Conservation (phyloP, 2,329 filamentous ascomycete genomes). For the Sclerotinia sclerotiorum region DNA sequence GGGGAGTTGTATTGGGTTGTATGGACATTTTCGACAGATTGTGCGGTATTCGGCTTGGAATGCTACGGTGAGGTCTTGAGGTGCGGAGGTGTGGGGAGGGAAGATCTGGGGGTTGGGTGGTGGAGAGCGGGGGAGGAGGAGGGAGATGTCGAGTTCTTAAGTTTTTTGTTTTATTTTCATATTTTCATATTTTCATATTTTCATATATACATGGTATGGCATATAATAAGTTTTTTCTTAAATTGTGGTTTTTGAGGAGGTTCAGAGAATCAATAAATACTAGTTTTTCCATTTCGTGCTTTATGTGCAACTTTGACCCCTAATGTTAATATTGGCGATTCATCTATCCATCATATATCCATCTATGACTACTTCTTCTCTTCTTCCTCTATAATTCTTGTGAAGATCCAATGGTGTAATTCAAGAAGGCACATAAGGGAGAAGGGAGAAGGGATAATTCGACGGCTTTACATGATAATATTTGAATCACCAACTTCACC, state of each 20-base stretch:
- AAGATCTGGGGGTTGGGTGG: too few relatives aligned
- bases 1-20: conserved; percentile 15
- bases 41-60: conserved; percentile 49
- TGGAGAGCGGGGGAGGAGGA: too few relatives aligned
- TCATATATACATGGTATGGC: not conserved
- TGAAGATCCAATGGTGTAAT: not conserved
- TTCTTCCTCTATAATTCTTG: not conserved
- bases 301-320: too few relatives aligned
- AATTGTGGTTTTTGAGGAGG: too few relatives aligned
- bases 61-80: conserved; percentile 42
- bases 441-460: not conserved
- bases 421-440: not conserved
- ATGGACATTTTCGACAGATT: conserved; percentile 26
- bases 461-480: not conserved
- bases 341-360: not conserved
- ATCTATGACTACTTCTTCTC: not conserved
- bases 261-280: too few relatives aligned
- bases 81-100: too few relatives aligned
- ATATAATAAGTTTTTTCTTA: not conserved
- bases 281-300: too few relatives aligned
- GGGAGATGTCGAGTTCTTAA: too few relatives aligned
- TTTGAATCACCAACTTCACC: not conserved
- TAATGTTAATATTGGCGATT: too few relatives aligned
- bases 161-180: too few relatives aligned
- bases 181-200: too few relatives aligned